Evolutionary conservation across 2,329 filamentous ascomycete species (phyloP).

Genomic region (Colletotrichum sp.): DNA sequence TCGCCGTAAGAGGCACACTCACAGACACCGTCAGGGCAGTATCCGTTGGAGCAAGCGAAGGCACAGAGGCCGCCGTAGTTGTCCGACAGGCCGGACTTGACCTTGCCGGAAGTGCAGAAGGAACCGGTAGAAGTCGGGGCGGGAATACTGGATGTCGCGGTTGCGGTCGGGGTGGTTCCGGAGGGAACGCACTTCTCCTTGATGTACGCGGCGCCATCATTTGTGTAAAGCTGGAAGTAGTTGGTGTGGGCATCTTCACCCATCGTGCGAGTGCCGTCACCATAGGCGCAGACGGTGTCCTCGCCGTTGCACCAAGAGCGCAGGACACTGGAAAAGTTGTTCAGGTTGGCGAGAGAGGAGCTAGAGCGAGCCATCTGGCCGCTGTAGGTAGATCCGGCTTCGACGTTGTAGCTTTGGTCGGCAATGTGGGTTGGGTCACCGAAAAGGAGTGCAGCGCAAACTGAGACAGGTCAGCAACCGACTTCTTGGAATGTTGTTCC

Average conservation of each 20-base stretch:
- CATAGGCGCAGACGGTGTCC: slow-evolving; percentile 43
- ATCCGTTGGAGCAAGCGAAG: slow-evolving; percentile 34
- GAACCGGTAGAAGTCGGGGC: slow-evolving; percentile 12
- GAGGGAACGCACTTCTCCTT: slow-evolving; percentile 15
- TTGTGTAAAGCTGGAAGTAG: slow-evolving; percentile 27
- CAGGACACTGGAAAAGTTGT: slow-evolving; percentile 6
- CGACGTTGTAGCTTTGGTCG: slow-evolving; percentile 35
- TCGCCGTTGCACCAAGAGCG: slow-evolving; percentile 38
- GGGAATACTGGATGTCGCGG: not conserved
- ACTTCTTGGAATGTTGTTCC: not conserved
- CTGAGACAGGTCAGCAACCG: slow-evolving; percentile 13
- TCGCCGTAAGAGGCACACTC: slow-evolving; percentile 34
- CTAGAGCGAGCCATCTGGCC: slow-evolving; percentile 6
- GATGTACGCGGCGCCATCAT: slow-evolving; percentile 14
- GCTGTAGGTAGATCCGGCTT: slow-evolving; percentile 24
- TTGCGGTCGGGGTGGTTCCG: not conserved
- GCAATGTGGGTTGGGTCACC: slow-evolving; percentile 38
- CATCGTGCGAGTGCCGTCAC: slow-evolving; percentile 18
- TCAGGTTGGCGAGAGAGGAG: slow-evolving; percentile 6
- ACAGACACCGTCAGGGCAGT: slow-evolving; percentile 36
- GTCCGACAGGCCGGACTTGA: slow-evolving; percentile 27
- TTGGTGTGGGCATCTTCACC: slow-evolving; percentile 36
- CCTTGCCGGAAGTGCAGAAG: slow-evolving; percentile 28
- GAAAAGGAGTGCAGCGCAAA: slow-evolving; percentile 36
- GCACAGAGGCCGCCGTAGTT: slow-evolving; percentile 39